Base-by-base conservation (phyloP, 768 basidiomycete species). In the Nidularia sp. region DNA sequence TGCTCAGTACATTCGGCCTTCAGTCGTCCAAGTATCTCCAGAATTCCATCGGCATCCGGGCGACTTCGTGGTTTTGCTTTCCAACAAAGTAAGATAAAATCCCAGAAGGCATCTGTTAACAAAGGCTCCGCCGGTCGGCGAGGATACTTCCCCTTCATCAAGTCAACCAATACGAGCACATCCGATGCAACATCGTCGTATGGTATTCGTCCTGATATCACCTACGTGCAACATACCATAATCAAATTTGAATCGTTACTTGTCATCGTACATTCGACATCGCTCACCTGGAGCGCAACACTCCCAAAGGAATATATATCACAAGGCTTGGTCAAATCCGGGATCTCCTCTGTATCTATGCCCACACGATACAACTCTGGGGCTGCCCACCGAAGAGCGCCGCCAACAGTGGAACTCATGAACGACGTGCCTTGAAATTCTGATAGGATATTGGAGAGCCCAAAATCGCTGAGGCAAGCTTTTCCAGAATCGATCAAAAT, bases 251-350 rank as follows among this genome's bases (percentile, higher is more conserved):
- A 15, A 45, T 45, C 32, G 47, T 13, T 18, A 34, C 6, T 12
- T 3, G 32, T 8, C n/a, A 10, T 41, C 39, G 39, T 10, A 41
- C 10, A 41, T 10, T 41, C 10, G 39, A 41, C 39, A 4, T 41
- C 25, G 25, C 47, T 34, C 10, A 49, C 60, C 50, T 60, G 60
- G 18, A 60, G 54, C 53, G 66, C 65, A 10, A 70, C 59, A 46
- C 67, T 69, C 4, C 65, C 72, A 48, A 73, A 70, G 1, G 72
- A 73, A 50, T 69, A 74, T 6, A 70, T 59, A 51, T 74, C 72
- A 22, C 64, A 66, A 29, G 52, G 1, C 7, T 45, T 55, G 1
- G 56, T 57, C 12, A 57, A 32, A 1, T 53, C 31, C 13, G 45
- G 41, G 12, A 52, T 49, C 33, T 45, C 25, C 36, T 55, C 50